Evolutionary conservation across 2,329 filamentous ascomycete species (phyloP).

Genomic region (Fusarium falciforme): DNA sequence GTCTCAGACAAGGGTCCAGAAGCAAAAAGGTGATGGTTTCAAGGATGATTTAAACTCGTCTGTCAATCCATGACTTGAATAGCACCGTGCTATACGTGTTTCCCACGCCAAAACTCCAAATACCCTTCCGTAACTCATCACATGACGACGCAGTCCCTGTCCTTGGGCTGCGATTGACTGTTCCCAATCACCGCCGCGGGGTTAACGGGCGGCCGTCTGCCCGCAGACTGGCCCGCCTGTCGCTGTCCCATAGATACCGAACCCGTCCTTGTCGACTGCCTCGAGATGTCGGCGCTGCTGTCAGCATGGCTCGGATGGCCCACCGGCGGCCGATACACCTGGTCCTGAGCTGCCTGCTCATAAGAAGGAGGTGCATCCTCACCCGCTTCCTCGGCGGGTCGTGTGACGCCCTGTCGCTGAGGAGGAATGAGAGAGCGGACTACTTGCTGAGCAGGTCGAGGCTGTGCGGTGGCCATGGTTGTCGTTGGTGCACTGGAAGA

Average conservation of each 20-base stretch:
- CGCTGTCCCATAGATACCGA: slow-evolving; percentile 29
- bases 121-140: slow-evolving; percentile 11
- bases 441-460: slow-evolving; percentile 47
- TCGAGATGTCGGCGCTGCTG: slow-evolving; percentile 45
- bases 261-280: slow-evolving; percentile 38
- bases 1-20: too few species aligned
- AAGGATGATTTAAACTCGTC: too few species aligned
- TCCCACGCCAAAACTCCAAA: neutral
- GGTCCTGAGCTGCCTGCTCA: slow-evolving; percentile 65
- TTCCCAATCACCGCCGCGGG: slow-evolving; percentile 37
- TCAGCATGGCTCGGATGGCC: slow-evolving; percentile 63
- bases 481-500: slow-evolving; percentile 38
- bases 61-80: neutral
- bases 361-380: slow-evolving; percentile 69
- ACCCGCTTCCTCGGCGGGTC: slow-evolving; percentile 51
- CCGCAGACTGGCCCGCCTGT: slow-evolving; percentile 29
- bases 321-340: slow-evolving; percentile 63
- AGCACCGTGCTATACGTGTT: neutral
- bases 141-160: slow-evolving; percentile 35
- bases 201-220: slow-evolving; percentile 39
- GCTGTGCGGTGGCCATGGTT: slow-evolving; percentile 26
- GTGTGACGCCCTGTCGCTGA: slow-evolving; percentile 51
- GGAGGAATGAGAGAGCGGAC: slow-evolving; percentile 58
- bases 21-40: too few species aligned
- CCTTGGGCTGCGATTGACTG: slow-evolving; percentile 15